Base-by-base conservation (phyloP, 805 yeast genomes). In the Candida nanaspora region DNA sequence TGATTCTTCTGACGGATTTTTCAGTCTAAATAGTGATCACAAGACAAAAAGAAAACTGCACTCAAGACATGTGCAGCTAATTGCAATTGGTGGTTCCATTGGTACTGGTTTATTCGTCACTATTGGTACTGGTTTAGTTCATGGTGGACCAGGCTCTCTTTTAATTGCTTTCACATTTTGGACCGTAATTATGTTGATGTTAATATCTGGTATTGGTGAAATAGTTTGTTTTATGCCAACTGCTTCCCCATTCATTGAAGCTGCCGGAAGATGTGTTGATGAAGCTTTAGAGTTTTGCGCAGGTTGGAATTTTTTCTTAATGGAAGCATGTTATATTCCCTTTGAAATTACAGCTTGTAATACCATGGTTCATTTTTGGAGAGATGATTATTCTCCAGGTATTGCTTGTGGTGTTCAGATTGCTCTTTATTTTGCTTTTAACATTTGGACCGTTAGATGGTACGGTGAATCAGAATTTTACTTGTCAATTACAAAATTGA, bases 391-490 rank as follows among this genome's bases (percentile, higher is more conserved):
- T 48, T 62, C 68, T 22, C 68, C 76, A 11, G 77, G 71, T 18
- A 70, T 70, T 37, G 63, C 76, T 11, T 59, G 71, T 30, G 61
- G 65, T 14, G 47, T 66, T 32, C 74, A 69, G 45, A 59, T 72
- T 37, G 63, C 48, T n/a, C 55, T 66, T 13, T 72, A 72, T 43
- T 60, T 69, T 11, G 42, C 55, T 5, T 63, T 71, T 42, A 72
- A 72, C 48, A 58, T 69, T 23, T 65, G 69, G 43, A 72, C 75
- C 7, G 79, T 73, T 27, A 65, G 57, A 46, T 58, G 66, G 53
- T 73, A 69, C 47, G 79, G 79, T 43, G 79, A 73, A 47, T 60
- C 66, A 25, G 78, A 73, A 50, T 73, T 73, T 42, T 68, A 68
- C 66, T 54, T 63, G 22, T 53, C 64, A 33, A 53, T 74, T n/a